These are phyloP conservation scores for Exophiala sp. DNA, from an alignment of 2,329 filamentous ascomycete genomes.

Conservation along the genomic window DNA sequence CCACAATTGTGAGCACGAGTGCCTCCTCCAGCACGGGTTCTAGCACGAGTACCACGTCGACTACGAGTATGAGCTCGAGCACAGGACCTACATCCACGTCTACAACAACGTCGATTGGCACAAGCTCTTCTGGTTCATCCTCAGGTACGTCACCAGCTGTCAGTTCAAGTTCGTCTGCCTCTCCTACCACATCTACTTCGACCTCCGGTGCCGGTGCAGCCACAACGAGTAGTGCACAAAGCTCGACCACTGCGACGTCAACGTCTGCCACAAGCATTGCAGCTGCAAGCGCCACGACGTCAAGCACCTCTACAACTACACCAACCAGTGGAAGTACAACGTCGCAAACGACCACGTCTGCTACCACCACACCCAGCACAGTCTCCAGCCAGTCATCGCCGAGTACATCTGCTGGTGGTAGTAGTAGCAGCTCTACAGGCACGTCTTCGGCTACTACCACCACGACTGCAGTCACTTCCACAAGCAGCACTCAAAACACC, in stretches of 20 bases:
- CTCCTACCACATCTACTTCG: constrained; percentile 1
- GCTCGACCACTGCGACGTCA: too few relatives aligned
- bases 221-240: neutral
- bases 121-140: constrained; percentile 2
- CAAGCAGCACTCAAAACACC: too few relatives aligned
- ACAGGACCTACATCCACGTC: neutral
- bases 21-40: neutral
- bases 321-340: neutral
- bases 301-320: neutral
- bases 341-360: neutral
- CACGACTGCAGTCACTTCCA: too few relatives aligned
- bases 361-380: neutral
- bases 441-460: too few relatives aligned
- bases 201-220: neutral
- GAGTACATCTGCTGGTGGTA: too few relatives aligned
- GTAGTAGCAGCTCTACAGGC: too few relatives aligned
- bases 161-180: constrained; percentile 1
- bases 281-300: too few relatives aligned
- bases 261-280: too few relatives aligned
- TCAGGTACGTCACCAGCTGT: neutral
- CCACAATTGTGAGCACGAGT: constrained; percentile 1
- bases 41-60: neutral
- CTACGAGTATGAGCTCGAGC: neutral
- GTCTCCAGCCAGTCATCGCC: too few relatives aligned
- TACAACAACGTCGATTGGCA: neutral